These are phyloP conservation scores for Physocladia obscura DNA, from an alignment of 192 early-diverging fungal genomes.

Conservation along the genomic window DNA sequence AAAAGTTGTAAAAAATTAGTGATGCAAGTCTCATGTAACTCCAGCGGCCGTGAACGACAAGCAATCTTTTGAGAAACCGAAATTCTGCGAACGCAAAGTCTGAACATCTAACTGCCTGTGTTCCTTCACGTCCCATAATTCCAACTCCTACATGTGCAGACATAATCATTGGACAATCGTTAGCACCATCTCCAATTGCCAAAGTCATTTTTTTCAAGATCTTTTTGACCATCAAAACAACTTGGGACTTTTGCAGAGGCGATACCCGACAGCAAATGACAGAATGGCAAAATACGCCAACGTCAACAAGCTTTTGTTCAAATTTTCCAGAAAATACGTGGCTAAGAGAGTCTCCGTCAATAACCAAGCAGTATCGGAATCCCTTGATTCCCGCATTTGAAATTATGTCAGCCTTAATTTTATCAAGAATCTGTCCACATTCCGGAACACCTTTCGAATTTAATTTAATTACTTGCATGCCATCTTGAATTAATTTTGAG, in stretches of 20 bases:
- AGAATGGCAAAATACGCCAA: slow-evolving; percentile 42
- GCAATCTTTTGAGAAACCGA: slow-evolving; percentile 48
- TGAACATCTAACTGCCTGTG: slow-evolving; percentile 57
- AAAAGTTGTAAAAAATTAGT: slow-evolving; percentile 54
- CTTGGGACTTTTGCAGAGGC: slow-evolving; percentile 62
- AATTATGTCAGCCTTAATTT: slow-evolving; percentile 29
- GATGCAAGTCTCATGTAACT: slow-evolving; percentile 38
- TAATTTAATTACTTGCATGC: slow-evolving; percentile 68
- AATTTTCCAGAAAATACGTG: slow-evolving; percentile 57
- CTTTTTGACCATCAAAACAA: slow-evolving; percentile 43
- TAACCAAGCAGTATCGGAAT: slow-evolving; percentile 71
- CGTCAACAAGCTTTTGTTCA: slow-evolving; percentile 42
- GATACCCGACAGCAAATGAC: slow-evolving; percentile 63
- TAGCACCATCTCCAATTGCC: slow-evolving; percentile 67
- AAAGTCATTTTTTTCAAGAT: slow-evolving; percentile 78
- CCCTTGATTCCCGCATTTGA: too few species aligned
- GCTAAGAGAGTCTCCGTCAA: slow-evolving; percentile 86
- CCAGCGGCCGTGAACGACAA: slow-evolving; percentile 57
- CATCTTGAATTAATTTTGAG: slow-evolving; percentile 94
- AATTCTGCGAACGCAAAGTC: slow-evolving; percentile 62
- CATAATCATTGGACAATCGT: slow-evolving; percentile 67
- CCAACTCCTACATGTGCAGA: slow-evolving; percentile 55
- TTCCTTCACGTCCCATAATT: slow-evolving; percentile 59
- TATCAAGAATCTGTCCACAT: slow-evolving; percentile 27
- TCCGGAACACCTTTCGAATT: slow-evolving; percentile 29